Base-by-base conservation (phyloP, 768 basidiomycete species). In the Boletus pseudopeckii region DNA sequence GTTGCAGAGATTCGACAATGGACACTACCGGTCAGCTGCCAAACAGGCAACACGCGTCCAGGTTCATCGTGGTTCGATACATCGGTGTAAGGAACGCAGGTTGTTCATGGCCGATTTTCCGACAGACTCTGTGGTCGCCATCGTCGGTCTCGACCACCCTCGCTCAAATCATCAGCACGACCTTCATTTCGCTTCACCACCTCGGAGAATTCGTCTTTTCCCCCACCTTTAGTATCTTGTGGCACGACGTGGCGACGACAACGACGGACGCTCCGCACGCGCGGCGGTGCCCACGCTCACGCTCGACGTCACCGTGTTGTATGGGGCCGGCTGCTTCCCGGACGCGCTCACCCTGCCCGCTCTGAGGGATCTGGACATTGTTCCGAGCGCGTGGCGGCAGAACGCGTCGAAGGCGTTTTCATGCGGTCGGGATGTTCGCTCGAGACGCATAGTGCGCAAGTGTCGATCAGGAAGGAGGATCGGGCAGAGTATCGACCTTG, bases 381-480 rank as follows among this genome's bases (percentile, higher is more conserved):
- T 63, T 20, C 61, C 61, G 28, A 50, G 45, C 11, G 15, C 24
- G 10, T 67, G 63, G 59, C 52, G 37, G 30, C 46, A 58, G 13
- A 22, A 41, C 11, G 48, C 50, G 7, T 40, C 62, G 44, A 65
- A 28, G 39, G 14, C 65, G 24, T 64, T n/a, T 13, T 67, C 28
- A 20, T n/a, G 38, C 51, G 65, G 4, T 67, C 63, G 15, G 7
- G 7, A 28, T 67, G 63, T 32, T 63, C 59, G 11, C 50, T 65
- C 10, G 63, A 58, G 53, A 54, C 20, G 14, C 56, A 67, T 8
- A 54, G 58, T 1, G 17, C 52, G 18, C 52, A 53, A 18, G 50
- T 48, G 42, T 44, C 45, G 38, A 52, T 57, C 9, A 64, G 37
- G 18, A 60, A 63, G 46, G 52, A 57, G 20, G 60, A 52, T 20